phyloP scores from a whole-genome alignment of 2,329 filamentous ascomycete genomes.

The Fusarium sp. region DNA sequence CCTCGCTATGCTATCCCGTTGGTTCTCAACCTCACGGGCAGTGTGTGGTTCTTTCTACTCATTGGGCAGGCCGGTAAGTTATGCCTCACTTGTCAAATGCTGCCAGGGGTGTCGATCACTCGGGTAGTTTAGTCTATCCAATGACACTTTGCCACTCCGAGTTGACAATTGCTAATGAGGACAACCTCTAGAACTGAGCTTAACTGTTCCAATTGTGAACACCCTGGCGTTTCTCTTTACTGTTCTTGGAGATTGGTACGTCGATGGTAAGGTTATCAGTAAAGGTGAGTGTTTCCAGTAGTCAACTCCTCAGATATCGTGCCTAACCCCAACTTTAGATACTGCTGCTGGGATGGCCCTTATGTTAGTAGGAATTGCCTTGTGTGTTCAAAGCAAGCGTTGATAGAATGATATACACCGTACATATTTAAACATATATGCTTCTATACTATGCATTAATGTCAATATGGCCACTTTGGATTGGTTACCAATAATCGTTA shows the following conservation, averaged over 20 bases:
- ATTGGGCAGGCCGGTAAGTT: constrained; percentile 89
- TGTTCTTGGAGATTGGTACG: constrained; percentile 94
- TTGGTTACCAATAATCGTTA: constrained; percentile 40
- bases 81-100: constrained; percentile 16
- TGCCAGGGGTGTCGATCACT: constrained; percentile 29
- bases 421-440: constrained; percentile 13
- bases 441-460: constrained; percentile 10
- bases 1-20: constrained; percentile 89
- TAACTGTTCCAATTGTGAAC: constrained; percentile 96
- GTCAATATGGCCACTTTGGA: constrained; percentile 28
- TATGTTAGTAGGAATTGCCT: constrained; percentile 83
- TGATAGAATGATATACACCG: constrained; percentile 40
- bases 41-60: constrained; percentile 95
- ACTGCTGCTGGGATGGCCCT: constrained; percentile 87
- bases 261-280: constrained; percentile 91
- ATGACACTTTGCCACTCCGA: constrained; percentile 32
- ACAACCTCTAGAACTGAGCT: constrained; percentile 78
- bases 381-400: constrained; percentile 82
- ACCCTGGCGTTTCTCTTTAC: constrained; percentile 97
- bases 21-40: constrained; percentile 90
- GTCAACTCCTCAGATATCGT: not conserved
- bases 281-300: constrained; percentile 69
- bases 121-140: constrained; percentile 20
- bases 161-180: constrained; percentile 31
- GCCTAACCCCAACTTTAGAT: constrained; percentile 63